Evolutionary conservation across 2,329 filamentous ascomycete species (phyloP), one percentile per base, ranked within the genome.

Genomic region (Drechslerella coelobrocha): DNA sequence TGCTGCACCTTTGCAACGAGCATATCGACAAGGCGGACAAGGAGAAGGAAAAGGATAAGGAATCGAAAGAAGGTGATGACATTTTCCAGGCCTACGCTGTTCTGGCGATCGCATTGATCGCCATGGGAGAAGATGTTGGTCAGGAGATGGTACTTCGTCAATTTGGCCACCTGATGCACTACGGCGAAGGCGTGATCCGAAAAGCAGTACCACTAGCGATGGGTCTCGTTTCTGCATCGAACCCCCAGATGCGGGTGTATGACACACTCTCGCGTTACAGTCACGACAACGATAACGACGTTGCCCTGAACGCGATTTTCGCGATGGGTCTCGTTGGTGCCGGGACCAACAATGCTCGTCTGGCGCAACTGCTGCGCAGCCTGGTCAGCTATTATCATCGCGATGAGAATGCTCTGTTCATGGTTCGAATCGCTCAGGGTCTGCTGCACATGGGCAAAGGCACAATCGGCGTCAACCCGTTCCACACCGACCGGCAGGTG

Each of bases 171-270:
- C 84, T 99, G 71, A 99, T 99, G 94, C 94, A 99, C 81, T 99
- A 99, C 77, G 94, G 95, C 73, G 93, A 97, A 79, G 85, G 92
- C 78, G 97, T 99, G 78, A 99, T 99, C 76, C 89, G 94, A 73
- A 94, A 94, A 78, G 93, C 92, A 19, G 94, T 99, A 27, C 94
- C 94, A 34, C 84, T 99, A 60, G 94, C 94, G 24, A 95, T 99
- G 91, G 95, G 92, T 77, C 85, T 99, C 60, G 89, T 99, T 78
- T 96, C 91, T 81, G 91, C 95, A 10, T 97, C 92, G 81, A 99
- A 99, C 82, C 94, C 94, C 9, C 95, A 99, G 79, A 99, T 99
- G 93, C 99, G 97, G 84, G 90, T 99, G 51, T 99, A 99, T 82
- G 94, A 99, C 79, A 99, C 94, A 0, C 83, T 99, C 9, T 99